Evolutionary conservation across 192 early-diverging fungal genomes (phyloP), one percentile per base, ranked within the genome.

Genomic region (Thamnidium elegans): DNA sequence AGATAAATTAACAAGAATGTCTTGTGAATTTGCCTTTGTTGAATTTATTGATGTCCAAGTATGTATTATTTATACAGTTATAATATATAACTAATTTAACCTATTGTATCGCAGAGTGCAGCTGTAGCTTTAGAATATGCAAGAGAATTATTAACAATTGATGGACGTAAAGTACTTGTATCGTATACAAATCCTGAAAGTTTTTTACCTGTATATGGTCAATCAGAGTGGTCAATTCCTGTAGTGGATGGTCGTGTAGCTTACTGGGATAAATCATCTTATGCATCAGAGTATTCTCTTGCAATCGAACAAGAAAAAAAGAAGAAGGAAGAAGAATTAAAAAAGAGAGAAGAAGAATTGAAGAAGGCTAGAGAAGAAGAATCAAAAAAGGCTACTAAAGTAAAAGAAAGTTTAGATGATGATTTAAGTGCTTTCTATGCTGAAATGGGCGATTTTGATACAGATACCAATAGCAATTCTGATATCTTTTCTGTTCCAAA

Each of bases 201-300:
- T 30, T 88, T 90, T 70, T 73, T 85, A 20, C 84, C 84, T 8
- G 82, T 80, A 0, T 90, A 87, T 67, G 79, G 76, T 10, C 76
- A 78, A n/a, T 79, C 82, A 52, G 73, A 80, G 59, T 87, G 84
- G 82, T 78, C 82, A 1, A 73, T 84, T 20, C 68, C 62, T 19
- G 63, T 52, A 14, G 80, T 75, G n/a, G 71, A 66, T 20, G 64
- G 69, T 9, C 63, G 82, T 20, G 79, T 71, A 42, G 69, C 77
- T 21, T 90, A 90, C 62, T 83, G 88, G 79, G 88, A 90, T 69
- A 75, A 84, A 39, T 72, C 78, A 21, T 81, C 87, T 13, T 90
- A 84, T 53, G 30, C 53, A 19, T 39, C 55, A 10, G 46, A 58
- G 9, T 42, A 58, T 30, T 62, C 45, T 23, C 30, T 20, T 30